Conservation (phyloP, 805 yeast genomes). For the Saturnispora hagleri region DNA sequence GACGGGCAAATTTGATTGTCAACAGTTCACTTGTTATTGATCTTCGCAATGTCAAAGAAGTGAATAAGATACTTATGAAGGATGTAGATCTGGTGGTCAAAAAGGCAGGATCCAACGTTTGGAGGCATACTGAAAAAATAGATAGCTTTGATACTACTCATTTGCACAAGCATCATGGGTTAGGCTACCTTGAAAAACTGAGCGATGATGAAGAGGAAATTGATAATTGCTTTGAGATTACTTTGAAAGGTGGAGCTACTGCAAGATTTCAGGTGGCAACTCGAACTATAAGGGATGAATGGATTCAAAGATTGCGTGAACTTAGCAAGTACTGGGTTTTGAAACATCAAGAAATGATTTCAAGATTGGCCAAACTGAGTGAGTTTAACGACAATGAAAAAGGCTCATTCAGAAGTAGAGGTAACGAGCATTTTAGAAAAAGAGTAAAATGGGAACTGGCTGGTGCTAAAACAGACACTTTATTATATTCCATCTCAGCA, state of each 20-base stretch:
- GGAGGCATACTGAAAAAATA: constrained; percentile 17
- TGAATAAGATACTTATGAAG: constrained; percentile 27
- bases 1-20: constrained; percentile 47
- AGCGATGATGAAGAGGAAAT: constrained; percentile 11
- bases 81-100: constrained; percentile 22
- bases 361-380: constrained; percentile 30
- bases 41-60: constrained; percentile 37
- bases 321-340: constrained; percentile 52
- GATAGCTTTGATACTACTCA: not conserved
- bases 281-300: constrained; percentile 41
- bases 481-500: constrained; percentile 45
- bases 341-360: constrained; percentile 34
- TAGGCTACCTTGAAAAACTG: not conserved
- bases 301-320: constrained; percentile 48
- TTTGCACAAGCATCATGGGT: not conserved
- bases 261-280: constrained; percentile 51
- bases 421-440: constrained; percentile 14
- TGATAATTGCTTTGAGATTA: constrained; percentile 47
- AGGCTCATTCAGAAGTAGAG: constrained; percentile 46
- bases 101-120: constrained; percentile 24
- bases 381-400: constrained; percentile 42
- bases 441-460: constrained; percentile 43
- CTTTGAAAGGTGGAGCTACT: constrained; percentile 35
- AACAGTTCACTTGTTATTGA: constrained; percentile 58
- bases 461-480: constrained; percentile 43